phyloP scores from a whole-genome alignment of 2,329 filamentous ascomycete genomes.

The Fusarium secorum region DNA sequence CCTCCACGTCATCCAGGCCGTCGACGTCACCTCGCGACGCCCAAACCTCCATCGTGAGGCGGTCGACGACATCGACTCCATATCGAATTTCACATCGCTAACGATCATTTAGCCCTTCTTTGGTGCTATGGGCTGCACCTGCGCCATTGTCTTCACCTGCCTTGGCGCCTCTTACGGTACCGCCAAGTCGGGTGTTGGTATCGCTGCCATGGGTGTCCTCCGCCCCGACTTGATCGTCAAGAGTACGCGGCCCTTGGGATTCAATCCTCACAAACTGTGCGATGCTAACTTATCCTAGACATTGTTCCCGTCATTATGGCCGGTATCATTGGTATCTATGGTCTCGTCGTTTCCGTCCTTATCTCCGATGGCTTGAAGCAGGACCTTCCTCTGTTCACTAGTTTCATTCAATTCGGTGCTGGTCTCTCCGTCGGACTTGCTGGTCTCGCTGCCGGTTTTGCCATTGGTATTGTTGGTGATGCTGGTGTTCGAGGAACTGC shows the following conservation, averaged over 20 bases:
- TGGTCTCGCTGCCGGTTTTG: conserved; percentile 84
- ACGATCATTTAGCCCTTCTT: conserved; percentile 77
- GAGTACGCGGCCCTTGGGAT: conserved; percentile 70
- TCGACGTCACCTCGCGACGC: conserved; percentile 43
- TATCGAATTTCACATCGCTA: conserved; percentile 43
- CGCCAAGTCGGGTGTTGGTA: conserved; percentile 98
- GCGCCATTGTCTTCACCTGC: conserved; percentile 96
- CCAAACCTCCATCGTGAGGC: conserved; percentile 28
- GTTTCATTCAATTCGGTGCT: conserved; percentile 86
- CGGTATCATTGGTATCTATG: conserved; percentile 99
- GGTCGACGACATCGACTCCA: conserved; percentile 23
- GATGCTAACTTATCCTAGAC: conserved; percentile 63
- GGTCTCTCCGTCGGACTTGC: conserved; percentile 83
- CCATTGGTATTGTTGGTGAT: conserved; percentile 88
- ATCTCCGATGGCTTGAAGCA: conserved; percentile 83
- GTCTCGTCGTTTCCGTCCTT: conserved; percentile 85
- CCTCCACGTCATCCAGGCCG: conserved; percentile 42
- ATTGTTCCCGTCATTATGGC: conserved; percentile 99
- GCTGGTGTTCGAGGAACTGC: conserved; percentile 88
- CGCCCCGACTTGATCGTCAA: conserved; percentile 98
- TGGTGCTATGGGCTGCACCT: conserved; percentile 95
- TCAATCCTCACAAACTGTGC: not conserved
- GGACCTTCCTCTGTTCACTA: conserved; percentile 76
- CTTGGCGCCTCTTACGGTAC: conserved; percentile 98
- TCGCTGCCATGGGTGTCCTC: conserved; percentile 97